These are phyloP conservation scores for Hsuehochloa calcarea DNA, from an alignment of 176 grass and related monocot species.

Conservation along the genomic window DNA sequence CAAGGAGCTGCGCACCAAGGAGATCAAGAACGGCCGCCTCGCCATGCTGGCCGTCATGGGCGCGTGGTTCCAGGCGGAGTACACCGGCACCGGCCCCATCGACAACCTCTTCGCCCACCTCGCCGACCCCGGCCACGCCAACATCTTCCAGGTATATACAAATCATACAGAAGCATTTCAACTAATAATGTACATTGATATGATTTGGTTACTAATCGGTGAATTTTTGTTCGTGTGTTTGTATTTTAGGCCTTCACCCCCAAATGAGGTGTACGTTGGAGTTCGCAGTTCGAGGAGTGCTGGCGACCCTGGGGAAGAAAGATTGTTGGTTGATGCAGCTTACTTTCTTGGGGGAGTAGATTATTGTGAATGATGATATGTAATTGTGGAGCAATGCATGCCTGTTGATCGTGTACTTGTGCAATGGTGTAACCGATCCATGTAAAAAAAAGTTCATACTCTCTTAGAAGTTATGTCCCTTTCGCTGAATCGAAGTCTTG, in stretches of 20 bases:
- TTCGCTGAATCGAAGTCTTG: neutral
- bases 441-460: constrained; percentile 48
- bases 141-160: constrained; percentile 71
- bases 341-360: neutral
- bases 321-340: constrained; percentile 12
- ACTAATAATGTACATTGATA: neutral
- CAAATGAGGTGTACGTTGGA: constrained; percentile 51
- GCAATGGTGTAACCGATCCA: constrained; percentile 21
- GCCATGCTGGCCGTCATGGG: constrained; percentile 98
- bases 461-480: constrained; percentile 24
- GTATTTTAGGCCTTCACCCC: constrained; percentile 66
- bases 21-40: constrained; percentile 97
- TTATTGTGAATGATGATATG: constrained; percentile 16
- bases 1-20: constrained; percentile 88
- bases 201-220: constrained; percentile 1
- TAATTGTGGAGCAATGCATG: constrained; percentile 36
- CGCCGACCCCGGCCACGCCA: constrained; percentile 80
- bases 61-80: constrained; percentile 85
- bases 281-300: constrained; percentile 3
- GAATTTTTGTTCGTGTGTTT: neutral
- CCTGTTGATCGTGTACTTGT: constrained; percentile 43
- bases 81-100: constrained; percentile 91
- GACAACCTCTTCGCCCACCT: constrained; percentile 98
- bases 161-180: neutral
- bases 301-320: constrained; percentile 22